Conservation (phyloP, 306 rosid genomes). For the Prunus salicina region DNA sequence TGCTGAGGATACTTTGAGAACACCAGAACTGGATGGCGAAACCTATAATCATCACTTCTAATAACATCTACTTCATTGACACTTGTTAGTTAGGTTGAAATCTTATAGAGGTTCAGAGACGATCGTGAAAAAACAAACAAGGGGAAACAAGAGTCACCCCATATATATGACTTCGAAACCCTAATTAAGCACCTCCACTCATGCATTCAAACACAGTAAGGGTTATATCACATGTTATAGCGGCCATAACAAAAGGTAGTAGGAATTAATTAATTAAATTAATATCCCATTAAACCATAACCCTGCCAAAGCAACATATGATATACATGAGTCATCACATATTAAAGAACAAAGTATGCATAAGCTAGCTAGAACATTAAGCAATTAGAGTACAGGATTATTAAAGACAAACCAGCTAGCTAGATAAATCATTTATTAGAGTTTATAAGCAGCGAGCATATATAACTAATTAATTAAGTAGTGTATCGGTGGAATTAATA, state of each 20-base stretch:
- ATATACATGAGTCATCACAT: neutral
- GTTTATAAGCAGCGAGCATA: neutral
- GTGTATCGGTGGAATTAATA: neutral
- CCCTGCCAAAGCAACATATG: neutral
- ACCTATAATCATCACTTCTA: no score
- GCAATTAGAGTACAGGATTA: neutral
- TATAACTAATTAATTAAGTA: neutral
- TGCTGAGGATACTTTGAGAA: no score
- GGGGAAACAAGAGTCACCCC: neutral
- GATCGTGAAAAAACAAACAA: neutral
- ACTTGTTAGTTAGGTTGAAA: neutral
- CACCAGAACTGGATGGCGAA: no score
- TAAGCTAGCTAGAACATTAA: neutral
- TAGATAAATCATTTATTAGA: neutral
- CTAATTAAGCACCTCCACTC: neutral
- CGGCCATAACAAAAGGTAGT: neutral
- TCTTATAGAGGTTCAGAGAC: neutral
- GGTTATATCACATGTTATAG: neutral
- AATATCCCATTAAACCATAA: neutral
- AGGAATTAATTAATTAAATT: neutral
- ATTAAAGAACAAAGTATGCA: neutral
- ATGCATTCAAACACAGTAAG: neutral
- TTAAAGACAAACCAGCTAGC: neutral
- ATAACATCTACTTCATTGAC: no score
- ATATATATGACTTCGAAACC: neutral